Conservation (phyloP, 108 stramenopile genomes). For the Cyclostephanos tholiformis region DNA sequence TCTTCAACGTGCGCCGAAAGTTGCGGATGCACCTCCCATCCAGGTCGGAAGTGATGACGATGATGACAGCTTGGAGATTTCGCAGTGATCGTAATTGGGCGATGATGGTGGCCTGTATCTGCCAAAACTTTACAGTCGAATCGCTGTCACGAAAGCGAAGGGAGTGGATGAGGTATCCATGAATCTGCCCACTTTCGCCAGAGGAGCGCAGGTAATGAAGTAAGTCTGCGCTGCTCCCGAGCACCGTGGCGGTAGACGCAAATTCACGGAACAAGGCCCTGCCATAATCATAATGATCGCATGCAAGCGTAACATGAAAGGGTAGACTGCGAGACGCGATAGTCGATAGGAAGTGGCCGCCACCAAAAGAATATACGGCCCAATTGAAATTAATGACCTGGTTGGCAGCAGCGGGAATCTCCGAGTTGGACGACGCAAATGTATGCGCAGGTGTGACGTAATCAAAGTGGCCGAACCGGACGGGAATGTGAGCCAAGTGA, state of each 20-base stretch:
- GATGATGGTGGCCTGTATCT: conserved; percentile 1
- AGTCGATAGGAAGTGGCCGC: neutral
- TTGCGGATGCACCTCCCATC: neutral
- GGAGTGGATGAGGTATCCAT: conserved; percentile 12
- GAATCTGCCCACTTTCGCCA: neutral
- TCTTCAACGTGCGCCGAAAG: neutral
- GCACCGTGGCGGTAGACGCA: neutral
- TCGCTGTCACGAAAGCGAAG: conserved; percentile 4
- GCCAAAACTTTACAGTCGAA: neutral
- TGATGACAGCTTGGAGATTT: neutral
- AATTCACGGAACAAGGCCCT: neutral
- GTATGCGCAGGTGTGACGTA: too few relatives aligned
- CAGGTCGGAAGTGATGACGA: neutral
- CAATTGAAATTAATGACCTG: neutral
- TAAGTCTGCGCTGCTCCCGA: neutral
- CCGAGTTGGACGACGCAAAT: too few relatives aligned
- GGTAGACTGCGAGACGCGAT: neutral
- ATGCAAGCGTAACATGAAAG: neutral
- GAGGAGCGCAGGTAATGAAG: conserved; percentile 4
- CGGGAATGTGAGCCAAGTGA: too few relatives aligned
- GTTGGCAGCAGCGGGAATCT: too few relatives aligned
- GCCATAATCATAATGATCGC: neutral
- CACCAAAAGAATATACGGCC: neutral
- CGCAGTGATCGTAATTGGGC: neutral
- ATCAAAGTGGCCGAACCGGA: too few relatives aligned